Conservation (phyloP, 2,329 filamentous ascomycete species). For the Thelonectria discophora region DNA sequence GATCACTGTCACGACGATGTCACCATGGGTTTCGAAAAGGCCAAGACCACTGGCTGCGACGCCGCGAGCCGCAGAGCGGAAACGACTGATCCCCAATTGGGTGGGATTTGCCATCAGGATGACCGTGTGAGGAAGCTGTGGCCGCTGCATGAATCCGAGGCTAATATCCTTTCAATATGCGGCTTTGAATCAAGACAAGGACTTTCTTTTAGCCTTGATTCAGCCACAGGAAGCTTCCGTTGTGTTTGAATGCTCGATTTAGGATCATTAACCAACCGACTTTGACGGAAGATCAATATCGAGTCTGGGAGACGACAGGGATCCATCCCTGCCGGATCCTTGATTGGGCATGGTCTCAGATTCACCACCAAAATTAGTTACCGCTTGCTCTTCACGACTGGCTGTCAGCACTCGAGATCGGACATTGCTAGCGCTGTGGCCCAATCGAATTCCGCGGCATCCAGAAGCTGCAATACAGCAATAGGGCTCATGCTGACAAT, state of each 20-base stretch:
- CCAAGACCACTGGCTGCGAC: conserved; percentile 15
- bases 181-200: conserved; percentile 3
- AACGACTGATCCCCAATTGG: conserved; percentile 8
- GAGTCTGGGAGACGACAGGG: background rate
- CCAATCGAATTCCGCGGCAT: conserved; percentile 15
- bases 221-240: background rate
- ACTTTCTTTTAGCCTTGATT: background rate
- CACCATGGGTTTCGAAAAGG: conserved; percentile 11
- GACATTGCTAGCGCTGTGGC: conserved; percentile 15
- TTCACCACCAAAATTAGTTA: conserved; percentile 16
- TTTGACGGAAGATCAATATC: conserved; percentile 10
- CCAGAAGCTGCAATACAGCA: conserved; percentile 12
- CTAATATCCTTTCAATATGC: conserved; percentile 12
- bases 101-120: background rate
- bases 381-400: conserved; percentile 23
- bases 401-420: conserved; percentile 18
- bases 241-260: conserved; percentile 13
- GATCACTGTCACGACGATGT: conserved; percentile 15
- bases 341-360: background rate
- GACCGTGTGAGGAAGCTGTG: conserved; percentile 6
- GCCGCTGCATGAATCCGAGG: conserved; percentile 16
- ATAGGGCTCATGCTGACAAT: conserved; percentile 18
- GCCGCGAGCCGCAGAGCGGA: conserved; percentile 5
- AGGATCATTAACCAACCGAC: conserved; percentile 15
- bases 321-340: conserved; percentile 3